These are phyloP conservation scores for Herpomyces periplanetae DNA, from an alignment of 2,329 filamentous ascomycete genomes.

Conservation along the genomic window DNA sequence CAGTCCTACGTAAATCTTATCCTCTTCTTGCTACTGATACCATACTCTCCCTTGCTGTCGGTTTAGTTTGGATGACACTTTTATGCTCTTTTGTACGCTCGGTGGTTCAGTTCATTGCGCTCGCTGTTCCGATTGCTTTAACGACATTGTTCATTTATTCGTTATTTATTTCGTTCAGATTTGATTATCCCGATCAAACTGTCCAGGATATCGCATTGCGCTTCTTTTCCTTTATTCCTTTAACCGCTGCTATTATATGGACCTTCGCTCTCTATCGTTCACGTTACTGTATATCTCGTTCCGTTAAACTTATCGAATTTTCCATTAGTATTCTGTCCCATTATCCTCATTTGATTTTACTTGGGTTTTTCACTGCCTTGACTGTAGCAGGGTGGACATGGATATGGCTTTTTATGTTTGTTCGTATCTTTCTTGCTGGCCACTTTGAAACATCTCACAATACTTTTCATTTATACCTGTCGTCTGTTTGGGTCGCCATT, in stretches of 20 bases:
- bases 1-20: slow-evolving; percentile 46
- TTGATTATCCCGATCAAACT: slow-evolving; percentile 26
- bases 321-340: slow-evolving; percentile 50
- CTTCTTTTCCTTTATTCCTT: slow-evolving; percentile 41
- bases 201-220: slow-evolving; percentile 69
- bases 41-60: slow-evolving; percentile 50
- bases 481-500: slow-evolving; percentile 75
- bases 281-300: slow-evolving; percentile 37
- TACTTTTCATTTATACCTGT: slow-evolving; percentile 42
- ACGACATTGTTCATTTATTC: slow-evolving; percentile 70
- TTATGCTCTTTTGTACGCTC: slow-evolving; percentile 52
- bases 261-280: slow-evolving; percentile 43
- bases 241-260: slow-evolving; percentile 33
- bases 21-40: slow-evolving; percentile 70
- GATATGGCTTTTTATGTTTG: slow-evolving; percentile 90
- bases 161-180: slow-evolving; percentile 55
- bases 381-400: slow-evolving; percentile 62
- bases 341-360: slow-evolving; percentile 37
- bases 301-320: slow-evolving; percentile 66
- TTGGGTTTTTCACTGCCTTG: slow-evolving; percentile 40
- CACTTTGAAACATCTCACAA: slow-evolving; percentile 20
- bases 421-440: slow-evolving; percentile 68
- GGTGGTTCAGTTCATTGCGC: slow-evolving; percentile 37
- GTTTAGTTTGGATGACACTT: slow-evolving; percentile 56
- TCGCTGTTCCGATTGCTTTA: slow-evolving; percentile 51